These are phyloP conservation scores for Scleroderma bovista DNA, from an alignment of 768 basidiomycete genomes.

Conservation along the genomic window DNA sequence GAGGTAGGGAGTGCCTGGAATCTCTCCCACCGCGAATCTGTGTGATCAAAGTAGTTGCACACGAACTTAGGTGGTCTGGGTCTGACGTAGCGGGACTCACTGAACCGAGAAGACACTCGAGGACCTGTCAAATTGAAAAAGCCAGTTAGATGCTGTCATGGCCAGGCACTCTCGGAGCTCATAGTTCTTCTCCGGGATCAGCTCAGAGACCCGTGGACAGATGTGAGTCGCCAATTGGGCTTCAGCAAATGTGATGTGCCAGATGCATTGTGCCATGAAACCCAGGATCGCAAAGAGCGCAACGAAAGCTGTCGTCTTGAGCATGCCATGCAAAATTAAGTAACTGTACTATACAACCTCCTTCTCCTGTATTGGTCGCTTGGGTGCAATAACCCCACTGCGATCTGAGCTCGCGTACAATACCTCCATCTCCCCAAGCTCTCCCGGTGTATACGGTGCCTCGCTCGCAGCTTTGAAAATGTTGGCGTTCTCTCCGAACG, in stretches of 20 bases:
- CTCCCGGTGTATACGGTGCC: conserved; percentile 44
- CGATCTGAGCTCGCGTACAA: conserved; percentile 14
- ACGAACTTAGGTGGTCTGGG: background rate
- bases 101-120: conserved; percentile 36
- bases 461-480: conserved; percentile 42
- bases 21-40: conserved; percentile 49
- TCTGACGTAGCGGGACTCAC: too few species aligned
- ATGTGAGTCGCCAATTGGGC: conserved; percentile 1
- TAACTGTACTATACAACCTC: too few species aligned
- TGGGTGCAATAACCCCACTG: too few species aligned
- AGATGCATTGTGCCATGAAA: background rate
- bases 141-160: conserved; percentile 26
- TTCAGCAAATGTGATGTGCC: too few species aligned
- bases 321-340: background rate
- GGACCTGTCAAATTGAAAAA: conserved; percentile 34
- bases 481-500: conserved; percentile 56
- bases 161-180: conserved; percentile 30
- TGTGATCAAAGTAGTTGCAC: conserved; percentile 37
- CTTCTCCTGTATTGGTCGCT: too few species aligned
- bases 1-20: conserved; percentile 45
- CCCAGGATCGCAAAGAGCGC: background rate
- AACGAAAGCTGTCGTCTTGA: background rate
- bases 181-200: conserved; percentile 30
- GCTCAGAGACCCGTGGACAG: conserved; percentile 33
- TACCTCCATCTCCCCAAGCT: conserved; percentile 55